Conservation (phyloP, 441 rosid species). For the Adansonia gregorii region DNA sequence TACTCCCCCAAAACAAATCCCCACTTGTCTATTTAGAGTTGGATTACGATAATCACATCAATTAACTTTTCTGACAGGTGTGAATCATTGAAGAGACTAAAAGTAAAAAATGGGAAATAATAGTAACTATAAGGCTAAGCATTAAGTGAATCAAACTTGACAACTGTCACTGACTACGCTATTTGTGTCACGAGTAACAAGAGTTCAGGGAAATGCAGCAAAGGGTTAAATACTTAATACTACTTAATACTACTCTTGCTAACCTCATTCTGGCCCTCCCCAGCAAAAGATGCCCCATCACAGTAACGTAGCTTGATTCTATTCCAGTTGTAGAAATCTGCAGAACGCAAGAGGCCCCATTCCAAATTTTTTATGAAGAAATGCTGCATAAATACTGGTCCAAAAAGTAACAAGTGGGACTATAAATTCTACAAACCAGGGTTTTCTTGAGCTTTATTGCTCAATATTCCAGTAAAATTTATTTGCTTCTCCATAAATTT, state of each 20-base stretch:
- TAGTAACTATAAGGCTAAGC: not conserved
- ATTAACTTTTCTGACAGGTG: not conserved
- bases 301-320: constrained; percentile 86
- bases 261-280: constrained; percentile 68
- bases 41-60: constrained; percentile 3
- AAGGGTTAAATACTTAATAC: not conserved
- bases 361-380: not conserved
- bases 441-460: constrained; percentile 65
- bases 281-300: constrained; percentile 93
- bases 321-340: constrained; percentile 93
- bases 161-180: not conserved
- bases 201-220: constrained; percentile 13
- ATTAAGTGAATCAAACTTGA: constrained; percentile 5
- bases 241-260: constrained; percentile 16
- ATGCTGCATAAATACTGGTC: not conserved
- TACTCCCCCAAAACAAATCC: not conserved
- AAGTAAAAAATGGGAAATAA: not conserved
- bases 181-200: not conserved
- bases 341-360: not conserved
- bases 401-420: not conserved
- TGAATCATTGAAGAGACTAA: not conserved
- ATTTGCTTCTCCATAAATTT: constrained; percentile 64
- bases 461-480: constrained; percentile 70
- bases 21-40: constrained; percentile 1
- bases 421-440: constrained; percentile 40